Base-by-base conservation (phyloP, 129 eudicot species). In the Flaveria trinervia region DNA sequence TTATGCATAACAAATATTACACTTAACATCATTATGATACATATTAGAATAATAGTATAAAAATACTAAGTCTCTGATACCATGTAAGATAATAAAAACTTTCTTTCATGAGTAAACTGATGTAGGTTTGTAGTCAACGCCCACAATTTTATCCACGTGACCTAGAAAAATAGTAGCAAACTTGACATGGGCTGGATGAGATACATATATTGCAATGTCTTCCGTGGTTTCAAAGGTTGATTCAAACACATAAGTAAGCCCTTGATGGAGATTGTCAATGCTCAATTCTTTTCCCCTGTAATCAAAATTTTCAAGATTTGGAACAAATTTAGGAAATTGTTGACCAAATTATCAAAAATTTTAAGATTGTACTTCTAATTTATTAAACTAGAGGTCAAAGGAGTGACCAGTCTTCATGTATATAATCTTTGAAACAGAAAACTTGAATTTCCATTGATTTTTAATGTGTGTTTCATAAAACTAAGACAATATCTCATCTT, bases 251-350 rank as follows among this genome's bases (percentile, higher is more conserved):
- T 93, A 96, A 79, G 96, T 93, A 81, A 90, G 90, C 57, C 98
- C 96, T 81, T 93, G 96, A 65, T 93, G 94, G 75, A 88, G 26
- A 83, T 90, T 90, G 73, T 93, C 98, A 39, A 78, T 17, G 84
- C 98, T 90, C 83, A 90, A 89, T 82, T 93, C 95, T 48, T 82
- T 86, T 52, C 98, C 98, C 98, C 98, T 93, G 86, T 68, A 26
- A 69, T 65, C 79, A 59, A 71, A 49, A n/a, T 83, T 65, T 72
- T 36, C 13, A 18, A 49, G 14, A 68, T 14, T 68, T 68, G n/a
- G n/a, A n/a, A n/a, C n/a, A n/a, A n/a, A n/a, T n/a, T n/a, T n/a
- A n/a, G n/a, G n/a, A n/a, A n/a, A n/a, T n/a, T n/a, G n/a, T n/a
- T 25, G 12, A 44, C 49, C 49, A 30, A 45, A 45, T 45, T 9